Evolutionary conservation across 2,329 filamentous ascomycete species (phyloP).

Genomic region (Aspergillus brasiliensis): DNA sequence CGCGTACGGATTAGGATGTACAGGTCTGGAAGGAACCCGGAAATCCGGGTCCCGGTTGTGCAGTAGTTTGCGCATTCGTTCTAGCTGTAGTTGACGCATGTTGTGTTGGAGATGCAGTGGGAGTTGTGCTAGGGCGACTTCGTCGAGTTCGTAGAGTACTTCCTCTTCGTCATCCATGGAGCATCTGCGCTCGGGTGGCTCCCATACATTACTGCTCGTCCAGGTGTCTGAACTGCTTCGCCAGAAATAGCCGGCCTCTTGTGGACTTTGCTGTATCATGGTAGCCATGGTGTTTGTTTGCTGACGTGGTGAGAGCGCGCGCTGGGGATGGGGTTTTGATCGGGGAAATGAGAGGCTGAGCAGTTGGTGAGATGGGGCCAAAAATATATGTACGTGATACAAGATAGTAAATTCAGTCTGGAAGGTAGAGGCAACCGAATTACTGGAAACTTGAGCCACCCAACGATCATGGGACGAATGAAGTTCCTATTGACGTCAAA

Average conservation of each 20-base stretch:
- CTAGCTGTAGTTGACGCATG: conserved; percentile 31
- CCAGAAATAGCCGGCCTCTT: background rate
- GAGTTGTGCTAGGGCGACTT: conserved; percentile 28
- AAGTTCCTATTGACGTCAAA: background rate
- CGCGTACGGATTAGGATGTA: conserved; percentile 1
- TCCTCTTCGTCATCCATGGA: conserved; percentile 29
- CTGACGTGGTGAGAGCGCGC: background rate
- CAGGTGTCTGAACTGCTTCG: conserved; percentile 1
- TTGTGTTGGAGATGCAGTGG: conserved; percentile 27
- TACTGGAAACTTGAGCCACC: background rate
- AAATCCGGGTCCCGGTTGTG: conserved; percentile 11
- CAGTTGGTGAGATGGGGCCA: background rate
- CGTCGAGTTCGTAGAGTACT: conserved; percentile 30
- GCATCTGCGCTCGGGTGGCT: conserved; percentile 2
- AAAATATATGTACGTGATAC: conserved; percentile 1
- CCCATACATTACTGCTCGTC: background rate
- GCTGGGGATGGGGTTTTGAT: background rate
- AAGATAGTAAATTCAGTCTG: background rate
- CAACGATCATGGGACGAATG: background rate
- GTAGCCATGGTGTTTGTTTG: background rate
- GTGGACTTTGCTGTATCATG: background rate
- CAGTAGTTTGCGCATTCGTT: conserved; percentile 21
- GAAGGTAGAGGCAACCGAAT: background rate
- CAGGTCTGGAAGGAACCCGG: background rate
- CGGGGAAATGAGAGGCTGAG: background rate